Evolutionary conservation across 148 eudicot species (phyloP).

Genomic region (Nyssa sinensis): DNA sequence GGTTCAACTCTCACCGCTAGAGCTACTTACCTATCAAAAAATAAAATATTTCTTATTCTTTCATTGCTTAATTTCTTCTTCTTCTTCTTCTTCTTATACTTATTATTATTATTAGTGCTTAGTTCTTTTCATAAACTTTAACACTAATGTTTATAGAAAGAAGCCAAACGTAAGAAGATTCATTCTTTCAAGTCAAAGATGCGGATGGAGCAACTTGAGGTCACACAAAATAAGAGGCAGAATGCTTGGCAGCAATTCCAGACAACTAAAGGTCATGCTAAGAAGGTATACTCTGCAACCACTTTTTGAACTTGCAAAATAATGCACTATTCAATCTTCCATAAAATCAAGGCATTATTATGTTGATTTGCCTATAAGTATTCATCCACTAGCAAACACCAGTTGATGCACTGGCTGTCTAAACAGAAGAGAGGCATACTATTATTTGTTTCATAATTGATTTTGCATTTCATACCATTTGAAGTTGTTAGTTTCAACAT

Average conservation of each 20-base stretch:
- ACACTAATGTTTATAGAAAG: slow-evolving; percentile 54
- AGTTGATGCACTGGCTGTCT: background rate
- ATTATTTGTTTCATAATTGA: background rate
- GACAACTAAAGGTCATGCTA: slow-evolving; percentile 77
- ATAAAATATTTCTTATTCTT: background rate
- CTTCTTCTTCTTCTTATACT: background rate
- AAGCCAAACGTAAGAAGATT: slow-evolving; percentile 85
- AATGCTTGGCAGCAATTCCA: slow-evolving; percentile 99
- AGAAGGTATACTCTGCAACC: slow-evolving; percentile 57
- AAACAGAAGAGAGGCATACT: background rate
- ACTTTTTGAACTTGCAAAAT: slow-evolving; percentile 4
- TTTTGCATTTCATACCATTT: background rate
- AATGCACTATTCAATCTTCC: background rate
- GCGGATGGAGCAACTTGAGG: slow-evolving; percentile 83
- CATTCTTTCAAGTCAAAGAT: slow-evolving; percentile 95
- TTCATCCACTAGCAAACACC: background rate
- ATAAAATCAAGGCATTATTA: background rate
- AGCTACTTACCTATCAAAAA: no score
- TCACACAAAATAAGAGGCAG: slow-evolving; percentile 90
- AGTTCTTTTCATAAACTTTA: no score
- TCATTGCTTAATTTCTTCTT: background rate
- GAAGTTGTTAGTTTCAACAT: background rate
- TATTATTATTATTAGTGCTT: background rate
- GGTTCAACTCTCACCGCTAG: no score
- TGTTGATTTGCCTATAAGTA: background rate